These are phyloP conservation scores for Cichorium intybus DNA, from an alignment of 140 eudicot species.

Conservation along the genomic window DNA sequence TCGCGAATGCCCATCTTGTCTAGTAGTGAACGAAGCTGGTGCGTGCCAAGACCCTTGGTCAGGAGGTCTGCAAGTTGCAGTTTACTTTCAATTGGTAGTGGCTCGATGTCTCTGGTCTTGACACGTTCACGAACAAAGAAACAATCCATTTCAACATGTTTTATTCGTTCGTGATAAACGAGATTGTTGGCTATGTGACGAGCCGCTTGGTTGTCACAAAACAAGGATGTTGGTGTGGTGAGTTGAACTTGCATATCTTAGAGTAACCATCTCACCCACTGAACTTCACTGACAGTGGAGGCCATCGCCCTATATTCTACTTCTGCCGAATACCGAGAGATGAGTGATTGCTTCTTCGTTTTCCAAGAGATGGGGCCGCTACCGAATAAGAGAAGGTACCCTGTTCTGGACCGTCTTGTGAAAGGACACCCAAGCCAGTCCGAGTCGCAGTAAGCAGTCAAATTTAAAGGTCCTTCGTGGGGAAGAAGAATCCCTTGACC, in stretches of 20 bases:
- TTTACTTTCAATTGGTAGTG: neutral
- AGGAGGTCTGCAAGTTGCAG: constrained; percentile 1
- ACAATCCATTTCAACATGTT: too few species aligned
- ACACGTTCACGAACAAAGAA: too few species aligned
- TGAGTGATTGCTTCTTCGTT: neutral
- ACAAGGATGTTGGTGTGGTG: constrained; percentile 7
- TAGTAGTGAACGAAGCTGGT: too few species aligned
- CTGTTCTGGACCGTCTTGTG: too few species aligned
- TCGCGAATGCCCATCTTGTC: too few species aligned
- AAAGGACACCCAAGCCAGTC: too few species aligned
- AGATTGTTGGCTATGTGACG: constrained; percentile 15
- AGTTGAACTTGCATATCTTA: constrained; percentile 15
- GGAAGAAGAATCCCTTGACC: too few species aligned
- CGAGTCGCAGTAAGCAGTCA: too few species aligned
- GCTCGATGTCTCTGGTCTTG: too few species aligned
- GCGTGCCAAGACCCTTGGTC: constrained; percentile 1
- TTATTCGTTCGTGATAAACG: too few species aligned
- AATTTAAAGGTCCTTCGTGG: too few species aligned
- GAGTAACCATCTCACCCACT: too few species aligned
- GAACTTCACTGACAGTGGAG: constrained; percentile 15
- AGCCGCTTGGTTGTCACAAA: constrained; percentile 13
- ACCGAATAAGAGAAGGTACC: neutral
- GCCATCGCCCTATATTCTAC: constrained; percentile 21
- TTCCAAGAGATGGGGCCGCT: constrained; percentile 12
- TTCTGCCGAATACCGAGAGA: neutral